A percentile compares a stretch with the other conserved stretches of the same genome.
These are phyloP conservation scores for Globisporangium iwayamae DNA, from an alignment of 352 stramenopile species.

Conservation along the genomic window DNA sequence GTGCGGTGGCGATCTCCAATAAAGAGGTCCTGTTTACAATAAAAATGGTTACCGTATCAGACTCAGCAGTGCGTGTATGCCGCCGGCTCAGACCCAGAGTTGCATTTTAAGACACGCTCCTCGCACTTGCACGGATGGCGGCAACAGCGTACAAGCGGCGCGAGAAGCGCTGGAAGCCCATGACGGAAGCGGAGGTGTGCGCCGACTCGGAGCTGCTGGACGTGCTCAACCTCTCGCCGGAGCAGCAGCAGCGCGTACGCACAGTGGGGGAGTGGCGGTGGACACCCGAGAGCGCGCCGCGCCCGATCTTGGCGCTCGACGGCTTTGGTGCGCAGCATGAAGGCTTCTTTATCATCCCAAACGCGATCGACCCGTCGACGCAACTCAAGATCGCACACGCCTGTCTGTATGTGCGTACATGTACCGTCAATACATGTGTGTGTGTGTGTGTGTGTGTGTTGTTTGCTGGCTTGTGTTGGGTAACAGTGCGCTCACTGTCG, in stretches of 20 bases:
- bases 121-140: neutral
- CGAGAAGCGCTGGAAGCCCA: conserved; percentile 76
- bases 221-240: conserved; percentile 24
- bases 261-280: conserved; percentile 39
- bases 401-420: conserved; percentile 48
- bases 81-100: conserved; percentile 6
- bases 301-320: conserved; percentile 50
- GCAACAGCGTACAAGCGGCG: conserved; percentile 54
- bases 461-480: neutral
- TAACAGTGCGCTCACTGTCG: neutral
- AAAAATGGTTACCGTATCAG: neutral
- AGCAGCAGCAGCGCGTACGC: conserved; percentile 30
- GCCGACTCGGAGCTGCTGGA: conserved; percentile 40
- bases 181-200: conserved; percentile 23
- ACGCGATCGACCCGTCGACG: conserved; percentile 39
- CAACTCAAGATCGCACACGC: conserved; percentile 53
- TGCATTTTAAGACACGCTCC: neutral
- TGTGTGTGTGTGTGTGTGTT: neutral
- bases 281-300: conserved; percentile 15
- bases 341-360: conserved; percentile 68
- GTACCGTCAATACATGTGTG: neutral
- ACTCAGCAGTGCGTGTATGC: neutral
- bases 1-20: no score
- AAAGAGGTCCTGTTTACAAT: no score
- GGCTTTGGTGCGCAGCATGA: conserved; percentile 38